These are phyloP conservation scores for Saccharomyces hybrid DNA, from an alignment of 1,139 yeast genomes.

Conservation along the genomic window DNA sequence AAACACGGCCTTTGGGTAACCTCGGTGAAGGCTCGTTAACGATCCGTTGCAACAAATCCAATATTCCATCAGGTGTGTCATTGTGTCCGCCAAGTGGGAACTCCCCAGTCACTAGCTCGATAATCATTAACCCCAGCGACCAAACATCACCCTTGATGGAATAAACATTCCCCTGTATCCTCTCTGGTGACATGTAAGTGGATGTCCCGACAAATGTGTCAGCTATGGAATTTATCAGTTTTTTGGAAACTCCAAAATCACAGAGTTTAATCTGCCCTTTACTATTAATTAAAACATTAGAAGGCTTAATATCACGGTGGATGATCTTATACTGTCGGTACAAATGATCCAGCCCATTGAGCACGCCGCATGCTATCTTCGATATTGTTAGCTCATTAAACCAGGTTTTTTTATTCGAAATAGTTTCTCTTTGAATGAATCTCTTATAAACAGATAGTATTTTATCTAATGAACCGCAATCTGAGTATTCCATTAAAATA, in stretches of 20 bases:
- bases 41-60: slow-evolving; percentile 82
- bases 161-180: slow-evolving; percentile 90
- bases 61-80: slow-evolving; percentile 76
- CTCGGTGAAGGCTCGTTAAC: slow-evolving; percentile 90
- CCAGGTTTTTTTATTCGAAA: slow-evolving; percentile 34
- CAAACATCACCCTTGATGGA: slow-evolving; percentile 93
- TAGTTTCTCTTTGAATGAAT: slow-evolving; percentile 12
- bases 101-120: slow-evolving; percentile 79
- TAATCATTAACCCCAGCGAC: slow-evolving; percentile 87
- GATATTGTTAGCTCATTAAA: slow-evolving; percentile 65
- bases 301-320: slow-evolving; percentile 90
- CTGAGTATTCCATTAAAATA: slow-evolving; percentile 93
- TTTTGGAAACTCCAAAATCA: slow-evolving; percentile 92
- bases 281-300: slow-evolving; percentile 74
- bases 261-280: slow-evolving; percentile 77
- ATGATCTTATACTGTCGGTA: slow-evolving; percentile 79
- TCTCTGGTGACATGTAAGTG: slow-evolving; percentile 95
- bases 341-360: slow-evolving; percentile 74
- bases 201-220: slow-evolving; percentile 98
- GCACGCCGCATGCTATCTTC: slow-evolving; percentile 67
- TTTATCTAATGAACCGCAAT: slow-evolving; percentile 86
- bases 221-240: slow-evolving; percentile 83
- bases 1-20: slow-evolving; percentile 35
- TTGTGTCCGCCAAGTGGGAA: slow-evolving; percentile 50
- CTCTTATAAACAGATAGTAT: slow-evolving; percentile 41